Evolutionary conservation across 257 asterid species (phyloP).

Genomic region (Nicotiana sylvestris): DNA sequence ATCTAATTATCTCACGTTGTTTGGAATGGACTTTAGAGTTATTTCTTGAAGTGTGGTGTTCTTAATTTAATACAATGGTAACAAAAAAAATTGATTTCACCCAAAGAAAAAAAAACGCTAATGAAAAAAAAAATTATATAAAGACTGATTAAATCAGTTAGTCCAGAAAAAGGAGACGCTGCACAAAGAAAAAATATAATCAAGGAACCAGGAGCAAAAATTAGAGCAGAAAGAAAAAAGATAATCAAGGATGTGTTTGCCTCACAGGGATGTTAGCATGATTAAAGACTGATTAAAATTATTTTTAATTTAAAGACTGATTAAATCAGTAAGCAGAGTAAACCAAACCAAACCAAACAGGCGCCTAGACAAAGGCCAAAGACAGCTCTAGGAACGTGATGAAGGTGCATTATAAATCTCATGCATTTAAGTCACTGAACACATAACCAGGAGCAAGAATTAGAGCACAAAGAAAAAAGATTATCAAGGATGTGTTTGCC

Average conservation of each 20-base stretch:
- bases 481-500: slow-evolving; percentile 26
- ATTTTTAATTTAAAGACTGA: too few species aligned
- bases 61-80: too few species aligned
- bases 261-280: slow-evolving; percentile 86
- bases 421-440: neutral
- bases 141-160: too few species aligned
- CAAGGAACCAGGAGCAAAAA: neutral
- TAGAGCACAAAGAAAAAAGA: neutral
- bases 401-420: neutral
- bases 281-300: too few species aligned
- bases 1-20: too few species aligned
- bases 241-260: slow-evolving; percentile 15
- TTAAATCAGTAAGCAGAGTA: too few species aligned
- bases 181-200: neutral
- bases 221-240: neutral
- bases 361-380: neutral
- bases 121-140: neutral
- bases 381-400: neutral
- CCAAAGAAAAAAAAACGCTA: neutral
- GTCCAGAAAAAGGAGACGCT: too few species aligned
- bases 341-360: neutral
- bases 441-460: neutral
- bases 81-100: neutral
- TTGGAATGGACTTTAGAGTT: too few species aligned
- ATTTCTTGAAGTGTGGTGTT: too few species aligned